Evolutionary conservation across 495 filamentous ascomycete species (phyloP).

Genomic region (Aspergillus mulundensis): DNA sequence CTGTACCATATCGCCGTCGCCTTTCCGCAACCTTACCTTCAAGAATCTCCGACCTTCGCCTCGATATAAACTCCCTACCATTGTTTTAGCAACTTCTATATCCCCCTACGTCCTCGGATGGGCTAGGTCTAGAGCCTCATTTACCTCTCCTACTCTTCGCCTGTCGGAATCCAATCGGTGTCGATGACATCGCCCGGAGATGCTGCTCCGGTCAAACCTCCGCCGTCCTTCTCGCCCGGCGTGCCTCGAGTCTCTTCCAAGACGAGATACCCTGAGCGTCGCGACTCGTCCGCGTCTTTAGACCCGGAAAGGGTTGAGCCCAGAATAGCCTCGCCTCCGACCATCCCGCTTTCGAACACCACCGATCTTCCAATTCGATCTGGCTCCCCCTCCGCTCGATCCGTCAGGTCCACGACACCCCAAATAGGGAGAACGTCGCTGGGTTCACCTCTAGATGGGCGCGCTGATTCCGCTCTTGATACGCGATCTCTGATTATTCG

Average conservation of each 20-base stretch:
- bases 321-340: conserved; percentile 48
- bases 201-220: conserved; percentile 58
- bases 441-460: conserved; percentile 45
- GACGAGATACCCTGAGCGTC: conserved; percentile 39
- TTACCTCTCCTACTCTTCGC: conserved; percentile 7
- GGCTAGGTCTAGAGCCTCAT: conserved; percentile 20
- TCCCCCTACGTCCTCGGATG: conserved; percentile 23
- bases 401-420: conserved; percentile 56
- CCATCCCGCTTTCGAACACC: conserved; percentile 32
- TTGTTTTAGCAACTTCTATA: not conserved
- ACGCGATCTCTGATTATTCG: conserved; percentile 70
- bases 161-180: conserved; percentile 29
- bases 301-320: conserved; percentile 48
- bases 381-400: conserved; percentile 54
- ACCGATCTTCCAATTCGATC: conserved; percentile 39
- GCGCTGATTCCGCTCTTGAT: conserved; percentile 54
- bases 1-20: conserved; percentile 16
- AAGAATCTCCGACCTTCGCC: not conserved
- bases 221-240: conserved; percentile 53
- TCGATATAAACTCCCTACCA: not conserved
- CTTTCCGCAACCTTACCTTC: conserved; percentile 1
- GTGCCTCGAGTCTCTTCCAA: conserved; percentile 51
- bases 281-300: conserved; percentile 39
- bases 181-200: conserved; percentile 61
- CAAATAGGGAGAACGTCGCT: conserved; percentile 55